These are phyloP conservation scores for Fusarium tupiense DNA, from an alignment of 2,329 filamentous ascomycete species.

Conservation along the genomic window DNA sequence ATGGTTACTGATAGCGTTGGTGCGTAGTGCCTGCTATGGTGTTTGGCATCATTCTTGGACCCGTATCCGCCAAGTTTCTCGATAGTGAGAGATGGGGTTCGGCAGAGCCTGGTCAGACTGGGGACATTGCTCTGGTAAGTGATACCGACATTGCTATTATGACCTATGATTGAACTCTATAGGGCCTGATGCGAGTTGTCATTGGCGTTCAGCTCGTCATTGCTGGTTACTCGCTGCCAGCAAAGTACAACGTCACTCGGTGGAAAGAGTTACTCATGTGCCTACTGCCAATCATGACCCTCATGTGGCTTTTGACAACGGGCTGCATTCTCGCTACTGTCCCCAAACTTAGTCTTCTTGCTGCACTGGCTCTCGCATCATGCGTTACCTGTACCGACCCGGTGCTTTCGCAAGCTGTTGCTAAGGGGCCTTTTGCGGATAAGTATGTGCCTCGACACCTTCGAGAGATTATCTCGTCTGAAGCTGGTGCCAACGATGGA, in stretches of 20 bases:
- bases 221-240: constrained; percentile 69
- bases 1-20: background rate
- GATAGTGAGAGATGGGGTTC: constrained; percentile 48
- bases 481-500: constrained; percentile 70
- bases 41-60: constrained; percentile 64
- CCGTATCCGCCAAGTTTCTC: constrained; percentile 63
- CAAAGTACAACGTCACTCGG: constrained; percentile 60
- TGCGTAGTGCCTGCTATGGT: constrained; percentile 62
- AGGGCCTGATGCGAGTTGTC: constrained; percentile 65
- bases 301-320: constrained; percentile 70
- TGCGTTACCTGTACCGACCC: constrained; percentile 67
- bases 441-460: constrained; percentile 67
- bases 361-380: constrained; percentile 66
- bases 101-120: constrained; percentile 44
- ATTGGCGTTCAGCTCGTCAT: constrained; percentile 72
- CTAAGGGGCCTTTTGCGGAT: constrained; percentile 57
- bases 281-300: constrained; percentile 68
- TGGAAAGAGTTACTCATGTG: constrained; percentile 65
- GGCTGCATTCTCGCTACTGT: constrained; percentile 64
- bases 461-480: constrained; percentile 69
- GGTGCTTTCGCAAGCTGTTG: constrained; percentile 41
- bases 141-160: background rate
- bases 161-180: background rate
- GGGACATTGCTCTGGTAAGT: constrained; percentile 53
- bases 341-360: constrained; percentile 63